A percentile compares a stretch with the other conserved stretches of the same genome.
Conservation (phyloP, 2,329 filamentous ascomycete species). For the Cytospora paraplurivora region DNA sequence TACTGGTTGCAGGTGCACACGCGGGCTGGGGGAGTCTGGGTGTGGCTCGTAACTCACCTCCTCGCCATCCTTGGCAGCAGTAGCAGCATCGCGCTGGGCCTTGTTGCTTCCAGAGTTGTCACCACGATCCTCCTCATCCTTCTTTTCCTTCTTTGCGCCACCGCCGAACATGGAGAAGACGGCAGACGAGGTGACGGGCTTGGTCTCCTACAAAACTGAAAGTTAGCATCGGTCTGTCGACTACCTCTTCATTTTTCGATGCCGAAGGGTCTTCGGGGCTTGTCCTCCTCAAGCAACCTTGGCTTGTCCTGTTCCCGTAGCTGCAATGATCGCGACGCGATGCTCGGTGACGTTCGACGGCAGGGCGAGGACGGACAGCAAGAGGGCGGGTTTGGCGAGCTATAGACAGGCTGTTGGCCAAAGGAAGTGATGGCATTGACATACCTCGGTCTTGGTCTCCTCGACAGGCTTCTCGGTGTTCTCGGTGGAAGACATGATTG, state of each 20-base stretch:
- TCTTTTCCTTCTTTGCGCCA: constrained; percentile 95
- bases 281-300: not conserved
- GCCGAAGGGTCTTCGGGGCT: not conserved
- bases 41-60: constrained; percentile 48
- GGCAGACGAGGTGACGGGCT: constrained; percentile 58
- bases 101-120: constrained; percentile 90
- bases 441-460: constrained; percentile 36
- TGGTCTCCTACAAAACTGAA: constrained; percentile 25
- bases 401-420: not conserved
- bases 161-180: constrained; percentile 99
- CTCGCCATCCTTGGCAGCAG: constrained; percentile 57
- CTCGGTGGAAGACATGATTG: constrained; percentile 40
- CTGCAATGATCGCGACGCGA: not conserved
- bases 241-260: not conserved
- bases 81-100: constrained; percentile 68
- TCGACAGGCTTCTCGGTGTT: constrained; percentile 39
- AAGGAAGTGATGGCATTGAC: constrained; percentile 5
- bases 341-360: not conserved
- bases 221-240: constrained; percentile 6
- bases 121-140: constrained; percentile 76
- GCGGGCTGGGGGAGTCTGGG: not conserved
- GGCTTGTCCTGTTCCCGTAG: not conserved
- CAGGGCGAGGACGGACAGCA: not conserved
- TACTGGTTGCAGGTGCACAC: not conserved
- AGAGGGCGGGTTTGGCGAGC: not conserved